Evolutionary conservation across 495 filamentous ascomycete species (phyloP).

Genomic region (Podospora bellae-mahoneyi): DNA sequence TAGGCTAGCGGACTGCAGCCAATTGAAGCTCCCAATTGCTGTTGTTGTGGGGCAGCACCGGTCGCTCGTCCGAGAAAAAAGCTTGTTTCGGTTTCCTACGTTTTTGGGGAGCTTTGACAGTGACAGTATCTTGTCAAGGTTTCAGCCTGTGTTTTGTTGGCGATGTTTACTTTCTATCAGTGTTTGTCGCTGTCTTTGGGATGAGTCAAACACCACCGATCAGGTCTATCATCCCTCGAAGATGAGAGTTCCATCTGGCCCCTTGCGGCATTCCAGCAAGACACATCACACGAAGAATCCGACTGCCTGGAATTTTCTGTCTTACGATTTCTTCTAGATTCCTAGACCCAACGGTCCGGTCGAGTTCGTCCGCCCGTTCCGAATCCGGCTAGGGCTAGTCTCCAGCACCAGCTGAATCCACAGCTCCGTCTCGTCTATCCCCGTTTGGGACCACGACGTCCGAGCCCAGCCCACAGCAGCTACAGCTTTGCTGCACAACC

Average conservation of each 20-base stretch:
- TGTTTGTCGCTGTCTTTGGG: not conserved
- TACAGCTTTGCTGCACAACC: not conserved
- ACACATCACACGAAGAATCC: not conserved
- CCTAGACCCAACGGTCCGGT: not conserved
- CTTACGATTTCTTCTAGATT: not conserved
- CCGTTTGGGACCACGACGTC: not conserved
- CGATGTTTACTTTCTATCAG: not conserved
- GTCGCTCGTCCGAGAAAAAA: not conserved
- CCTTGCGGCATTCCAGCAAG: not conserved
- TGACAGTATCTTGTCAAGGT: not conserved
- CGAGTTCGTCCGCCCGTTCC: not conserved
- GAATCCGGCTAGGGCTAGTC: not conserved
- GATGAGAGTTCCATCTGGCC: not conserved
- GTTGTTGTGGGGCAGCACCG: not conserved
- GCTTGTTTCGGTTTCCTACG: not conserved
- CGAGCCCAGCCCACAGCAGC: not conserved
- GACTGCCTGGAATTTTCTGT: not conserved
- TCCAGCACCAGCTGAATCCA: slow-evolving; percentile 1
- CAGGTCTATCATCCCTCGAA: not conserved
- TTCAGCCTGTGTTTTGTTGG: not conserved
- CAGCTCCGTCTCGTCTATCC: not conserved
- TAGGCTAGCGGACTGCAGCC: not conserved
- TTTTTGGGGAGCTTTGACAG: not conserved
- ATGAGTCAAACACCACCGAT: not conserved
- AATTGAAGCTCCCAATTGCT: not conserved